These are phyloP conservation scores for Kalmanozyma brasiliensis DNA, from an alignment of 1,284 basidiomycete species.

Conservation along the genomic window DNA sequence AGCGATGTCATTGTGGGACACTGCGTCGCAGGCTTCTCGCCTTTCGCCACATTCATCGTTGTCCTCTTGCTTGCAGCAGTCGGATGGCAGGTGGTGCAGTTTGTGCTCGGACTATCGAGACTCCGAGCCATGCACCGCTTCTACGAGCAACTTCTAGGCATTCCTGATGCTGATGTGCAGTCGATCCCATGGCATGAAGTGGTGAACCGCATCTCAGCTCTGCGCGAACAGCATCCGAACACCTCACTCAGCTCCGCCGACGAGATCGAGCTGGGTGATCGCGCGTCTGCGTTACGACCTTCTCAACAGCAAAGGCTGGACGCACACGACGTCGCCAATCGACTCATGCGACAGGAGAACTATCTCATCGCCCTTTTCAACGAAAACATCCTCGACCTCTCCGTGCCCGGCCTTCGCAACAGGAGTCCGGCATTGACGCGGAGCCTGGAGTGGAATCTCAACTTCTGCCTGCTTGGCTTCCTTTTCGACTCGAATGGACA, in stretches of 20 bases:
- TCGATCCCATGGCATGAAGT: slow-evolving; percentile 97
- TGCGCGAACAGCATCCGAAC: slow-evolving; percentile 60
- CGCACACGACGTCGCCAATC: slow-evolving; percentile 94
- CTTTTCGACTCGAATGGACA: slow-evolving; percentile 87
- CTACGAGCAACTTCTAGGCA: slow-evolving; percentile 73
- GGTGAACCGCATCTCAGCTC: slow-evolving; percentile 78
- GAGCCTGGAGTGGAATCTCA: slow-evolving; percentile 93
- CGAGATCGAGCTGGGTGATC: slow-evolving; percentile 69
- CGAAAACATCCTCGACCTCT: slow-evolving; percentile 90
- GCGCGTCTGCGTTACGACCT: slow-evolving; percentile 42
- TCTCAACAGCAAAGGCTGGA: slow-evolving; percentile 70
- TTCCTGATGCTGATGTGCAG: slow-evolving; percentile 84
- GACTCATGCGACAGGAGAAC: slow-evolving; percentile 97
- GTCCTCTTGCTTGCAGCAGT: slow-evolving; percentile 81
- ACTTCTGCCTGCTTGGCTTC: slow-evolving; percentile 93
- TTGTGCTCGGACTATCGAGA: slow-evolving; percentile 74
- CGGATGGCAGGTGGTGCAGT: slow-evolving; percentile 72
- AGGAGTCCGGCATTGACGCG: slow-evolving; percentile 79
- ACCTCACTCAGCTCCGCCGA: slow-evolving; percentile 55
- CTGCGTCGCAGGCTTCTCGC: slow-evolving; percentile 79
- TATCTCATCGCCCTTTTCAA: slow-evolving; percentile 98
- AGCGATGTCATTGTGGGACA: slow-evolving; percentile 58
- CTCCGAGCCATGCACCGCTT: slow-evolving; percentile 93
- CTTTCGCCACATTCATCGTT: slow-evolving; percentile 73
- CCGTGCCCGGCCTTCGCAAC: slow-evolving; percentile 72